phyloP scores from a whole-genome alignment of 805 yeast genomes.

The Isabelozyma rhagii region DNA sequence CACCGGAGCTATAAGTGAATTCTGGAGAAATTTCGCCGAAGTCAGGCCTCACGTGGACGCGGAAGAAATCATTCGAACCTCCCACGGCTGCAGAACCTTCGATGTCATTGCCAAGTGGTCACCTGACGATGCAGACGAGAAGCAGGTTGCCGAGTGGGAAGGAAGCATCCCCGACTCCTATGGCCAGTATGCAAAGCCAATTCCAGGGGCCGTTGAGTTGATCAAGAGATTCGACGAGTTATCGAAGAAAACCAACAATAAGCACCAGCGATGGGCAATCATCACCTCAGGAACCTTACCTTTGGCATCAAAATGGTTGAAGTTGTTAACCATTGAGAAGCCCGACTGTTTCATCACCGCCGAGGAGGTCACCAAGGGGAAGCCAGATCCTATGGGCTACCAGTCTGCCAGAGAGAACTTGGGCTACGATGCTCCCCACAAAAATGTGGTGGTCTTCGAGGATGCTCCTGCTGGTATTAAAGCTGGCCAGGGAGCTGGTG shows the following conservation, averaged over 20 bases:
- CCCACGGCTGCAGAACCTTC: conserved; percentile 28
- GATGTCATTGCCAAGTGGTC: conserved; percentile 31
- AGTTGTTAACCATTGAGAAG: conserved; percentile 18
- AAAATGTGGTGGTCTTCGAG: conserved; percentile 26
- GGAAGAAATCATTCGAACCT: conserved; percentile 25
- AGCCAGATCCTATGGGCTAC: conserved; percentile 30
- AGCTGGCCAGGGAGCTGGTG: conserved; percentile 28
- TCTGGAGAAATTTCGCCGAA: conserved; percentile 26
- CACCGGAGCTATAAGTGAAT: conserved; percentile 29
- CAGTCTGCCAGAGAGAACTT: conserved; percentile 21
- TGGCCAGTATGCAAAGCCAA: conserved; percentile 24
- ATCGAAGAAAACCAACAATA: conserved; percentile 18
- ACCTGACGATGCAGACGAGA: conserved; percentile 24
- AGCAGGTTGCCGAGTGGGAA: conserved; percentile 27
- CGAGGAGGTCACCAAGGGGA: conserved; percentile 25
- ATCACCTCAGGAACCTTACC: conserved; percentile 29
- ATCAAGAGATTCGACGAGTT: conserved; percentile 20
- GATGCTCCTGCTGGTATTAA: conserved; percentile 29
- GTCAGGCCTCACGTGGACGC: conserved; percentile 30
- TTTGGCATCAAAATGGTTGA: conserved; percentile 28
- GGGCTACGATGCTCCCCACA: conserved; percentile 20
- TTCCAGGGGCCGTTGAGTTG: conserved; percentile 27
- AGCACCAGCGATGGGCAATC: conserved; percentile 27
- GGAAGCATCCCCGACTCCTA: conserved; percentile 25
- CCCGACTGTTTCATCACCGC: conserved; percentile 28